phyloP scores from a whole-genome alignment of 2,329 filamentous ascomycete species.

The Cadophora luteo-olivacea region DNA sequence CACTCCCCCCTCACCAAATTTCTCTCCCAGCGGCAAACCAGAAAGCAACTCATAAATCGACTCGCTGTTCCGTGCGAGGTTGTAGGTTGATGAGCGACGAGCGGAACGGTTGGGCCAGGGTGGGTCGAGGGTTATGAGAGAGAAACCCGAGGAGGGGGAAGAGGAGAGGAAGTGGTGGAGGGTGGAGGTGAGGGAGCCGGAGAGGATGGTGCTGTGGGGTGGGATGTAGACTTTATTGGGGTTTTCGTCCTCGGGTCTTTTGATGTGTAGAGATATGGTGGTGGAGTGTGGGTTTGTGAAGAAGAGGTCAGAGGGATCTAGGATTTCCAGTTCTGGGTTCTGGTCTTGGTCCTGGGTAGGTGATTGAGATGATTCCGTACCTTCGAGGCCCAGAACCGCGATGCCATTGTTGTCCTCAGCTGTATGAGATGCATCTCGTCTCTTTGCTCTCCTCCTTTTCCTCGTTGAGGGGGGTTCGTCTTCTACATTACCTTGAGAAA shows the following conservation, averaged over 20 bases:
- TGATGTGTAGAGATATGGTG: background rate
- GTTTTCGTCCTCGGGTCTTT: background rate
- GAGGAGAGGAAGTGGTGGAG: constrained; percentile 49
- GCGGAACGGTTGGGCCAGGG: constrained; percentile 84
- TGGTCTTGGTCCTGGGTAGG: background rate
- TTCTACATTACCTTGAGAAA: background rate
- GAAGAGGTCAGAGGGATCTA: background rate
- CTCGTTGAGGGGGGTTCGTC: constrained; percentile 1
- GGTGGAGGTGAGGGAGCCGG: constrained; percentile 54
- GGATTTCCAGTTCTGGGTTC: background rate
- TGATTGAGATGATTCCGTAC: too few species aligned
- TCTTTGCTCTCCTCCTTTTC: constrained; percentile 6
- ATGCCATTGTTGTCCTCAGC: too few species aligned
- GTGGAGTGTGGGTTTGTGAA: background rate
- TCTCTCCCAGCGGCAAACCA: constrained; percentile 61
- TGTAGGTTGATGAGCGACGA: constrained; percentile 54
- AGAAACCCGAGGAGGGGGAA: constrained; percentile 54
- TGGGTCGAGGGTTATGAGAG: constrained; percentile 76
- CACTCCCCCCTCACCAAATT: constrained; percentile 60
- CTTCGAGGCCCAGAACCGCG: too few species aligned
- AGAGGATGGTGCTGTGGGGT: constrained; percentile 52
- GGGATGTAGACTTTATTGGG: constrained; percentile 45
- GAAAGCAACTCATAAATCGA: constrained; percentile 59
- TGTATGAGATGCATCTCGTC: background rate
- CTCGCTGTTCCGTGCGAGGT: constrained; percentile 50